Evolutionary conservation across 164 flowering plant genomes (phyloP), one percentile per base, ranked within the genome.

Genomic region (Protea cynaroides): DNA sequence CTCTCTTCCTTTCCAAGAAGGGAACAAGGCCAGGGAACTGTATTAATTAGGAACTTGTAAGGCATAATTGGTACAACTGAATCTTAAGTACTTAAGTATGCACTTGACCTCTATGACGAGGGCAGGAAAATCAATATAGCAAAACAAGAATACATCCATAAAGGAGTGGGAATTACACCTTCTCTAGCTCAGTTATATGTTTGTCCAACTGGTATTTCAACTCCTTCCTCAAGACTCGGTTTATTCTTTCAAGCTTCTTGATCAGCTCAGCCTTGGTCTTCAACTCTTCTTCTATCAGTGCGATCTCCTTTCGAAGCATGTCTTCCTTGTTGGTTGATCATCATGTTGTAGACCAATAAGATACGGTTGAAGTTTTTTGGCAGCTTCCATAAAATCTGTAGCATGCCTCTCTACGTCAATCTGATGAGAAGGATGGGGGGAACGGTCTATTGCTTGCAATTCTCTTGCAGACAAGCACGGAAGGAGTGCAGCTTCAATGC

Each of bases 341-440:
- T 88, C 88, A 17, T 88, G 88, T 67, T 86, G 92, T 46, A 91
- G 84, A 46, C 90, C 76, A 67, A 84, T 79, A 60, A 94, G 86
- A 76, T 88, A 85, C 14, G 84, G 72, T 63, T 94, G 96, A 69
- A 94, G 93, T 84, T 86, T 88, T 71, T 91, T 94, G 19, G 97
- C 97, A 23, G 93, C 97, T 71, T 94, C 98, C 98, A 91, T 91
- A 46, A 94, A 94, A 66, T 94, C 98, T 77, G 97, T 86, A n/a
- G 98, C 97, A 79, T 94, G 90, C 74, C 90, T 87, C 76, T 90
- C 97, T 36, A 89, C 97, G 70, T 89, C 99, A 84, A 94, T 93
- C 66, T 93, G 96, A 69, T 94, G 98, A 74, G 97, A 91, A 69
- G 96, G 93, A 50, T 94, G 95, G 4, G 95, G 86, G 47, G 98